Evolutionary conservation across 768 basidiomycete genomes (phyloP).

Genomic region (Boletus pseudo-olivaceus): DNA sequence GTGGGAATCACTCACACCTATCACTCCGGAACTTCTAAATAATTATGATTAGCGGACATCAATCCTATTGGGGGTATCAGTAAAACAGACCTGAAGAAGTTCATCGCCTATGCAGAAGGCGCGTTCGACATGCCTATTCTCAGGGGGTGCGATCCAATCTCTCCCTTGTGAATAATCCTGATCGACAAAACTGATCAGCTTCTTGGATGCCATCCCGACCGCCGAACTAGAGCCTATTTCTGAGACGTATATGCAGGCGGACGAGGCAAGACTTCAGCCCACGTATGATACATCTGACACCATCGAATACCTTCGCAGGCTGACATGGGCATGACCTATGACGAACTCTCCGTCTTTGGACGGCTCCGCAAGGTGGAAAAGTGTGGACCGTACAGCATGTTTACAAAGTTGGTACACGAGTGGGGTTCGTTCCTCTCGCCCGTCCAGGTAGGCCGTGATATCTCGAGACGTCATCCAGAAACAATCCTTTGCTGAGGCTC

Average conservation of each 20-base stretch:
- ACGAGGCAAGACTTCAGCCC: slow-evolving; percentile 59
- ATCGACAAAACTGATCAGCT: slow-evolving; percentile 44
- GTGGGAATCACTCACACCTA: slow-evolving; percentile 33
- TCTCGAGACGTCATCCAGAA: background rate
- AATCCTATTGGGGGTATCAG: slow-evolving; percentile 99
- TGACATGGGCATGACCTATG: slow-evolving; percentile 99
- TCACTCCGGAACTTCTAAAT: background rate
- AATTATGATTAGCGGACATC: slow-evolving; percentile 67
- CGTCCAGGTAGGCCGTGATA: slow-evolving; percentile 50
- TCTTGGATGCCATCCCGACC: slow-evolving; percentile 87
- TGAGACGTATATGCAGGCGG: slow-evolving; percentile 89
- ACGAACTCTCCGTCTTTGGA: slow-evolving; percentile 92
- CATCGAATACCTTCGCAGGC: slow-evolving; percentile 44
- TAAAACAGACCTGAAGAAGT: slow-evolving; percentile 95
- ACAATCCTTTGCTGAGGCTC: background rate
- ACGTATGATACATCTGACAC: background rate
- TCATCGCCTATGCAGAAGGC: slow-evolving; percentile 79
- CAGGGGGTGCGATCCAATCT: slow-evolving; percentile 47
- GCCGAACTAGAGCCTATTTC: slow-evolving; percentile 97
- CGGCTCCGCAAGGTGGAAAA: slow-evolving; percentile 94
- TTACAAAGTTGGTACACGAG: slow-evolving; percentile 90
- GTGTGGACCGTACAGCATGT: slow-evolving; percentile 96
- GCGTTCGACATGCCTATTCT: slow-evolving; percentile 86
- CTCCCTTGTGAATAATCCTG: background rate
- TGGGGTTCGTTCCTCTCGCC: slow-evolving; percentile 90